Base-by-base conservation (phyloP, 1,284 basidiomycete genomes). In the Irpex lacteus region DNA sequence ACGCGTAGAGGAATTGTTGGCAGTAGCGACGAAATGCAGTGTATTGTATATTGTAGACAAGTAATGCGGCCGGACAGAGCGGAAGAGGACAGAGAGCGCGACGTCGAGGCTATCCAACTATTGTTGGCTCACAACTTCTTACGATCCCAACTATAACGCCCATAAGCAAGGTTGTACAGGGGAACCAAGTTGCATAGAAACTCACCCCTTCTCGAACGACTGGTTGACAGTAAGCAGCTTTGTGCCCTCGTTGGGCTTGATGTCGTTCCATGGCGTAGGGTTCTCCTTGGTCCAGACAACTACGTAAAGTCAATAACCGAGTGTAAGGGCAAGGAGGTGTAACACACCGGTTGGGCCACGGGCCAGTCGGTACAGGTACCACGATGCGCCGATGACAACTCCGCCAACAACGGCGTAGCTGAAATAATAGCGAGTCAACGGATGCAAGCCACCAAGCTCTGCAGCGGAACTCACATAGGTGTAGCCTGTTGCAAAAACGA, bases 251-350 rank as follows among this genome's bases (percentile, higher is more conserved):
- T 88, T 82, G 49, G 84, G 87, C 73, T 90, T 83, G 73, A 94
- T 82, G 65, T 84, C 81, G 74, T 91, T 90, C 90, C 90, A 94
- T 18, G 92, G 91, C 9, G 87, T 87, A 9, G 91, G 90, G 81
- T 94, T 94, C 72, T 70, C 79, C 79, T 87, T 91, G 55, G 89
- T 87, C 91, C 92, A 94, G 71, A 92, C 78, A 66, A 94, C 91
- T 93, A 67, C 2, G 66, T 4, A 18, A 19, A 49, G 53, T 18
- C 4, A 55, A 56, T 64, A 59, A 49, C n/a, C 18, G 26, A 34
- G 47, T 32, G 15, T 4, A 5, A 21, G 5, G 58, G 13, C 8
- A 34, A n/a, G 18, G 9, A 38, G 9, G 61, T 19, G 36, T n/a
- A 15, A 77, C 87, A 74, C 72, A 92, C 91, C 81, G 52, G 76